These are phyloP conservation scores for Spizellomyces punctatus DNA, from an alignment of 192 early-diverging fungal genomes.

Conservation along the genomic window DNA sequence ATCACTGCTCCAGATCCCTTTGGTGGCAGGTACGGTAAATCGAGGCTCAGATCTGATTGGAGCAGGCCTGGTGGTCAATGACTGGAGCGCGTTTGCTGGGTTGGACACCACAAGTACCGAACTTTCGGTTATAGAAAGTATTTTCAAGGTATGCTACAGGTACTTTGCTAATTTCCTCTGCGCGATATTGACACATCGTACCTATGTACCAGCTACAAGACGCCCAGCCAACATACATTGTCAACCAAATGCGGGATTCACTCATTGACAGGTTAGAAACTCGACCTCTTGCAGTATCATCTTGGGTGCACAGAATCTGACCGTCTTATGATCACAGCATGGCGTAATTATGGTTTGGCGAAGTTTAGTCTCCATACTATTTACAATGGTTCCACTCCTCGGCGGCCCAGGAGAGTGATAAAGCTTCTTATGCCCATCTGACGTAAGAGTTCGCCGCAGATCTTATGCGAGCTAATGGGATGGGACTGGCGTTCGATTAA, in stretches of 20 bases:
- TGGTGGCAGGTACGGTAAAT: conserved; percentile 98
- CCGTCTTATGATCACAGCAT: too few relatives aligned
- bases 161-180: conserved; percentile 6
- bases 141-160: conserved; percentile 74
- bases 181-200: background rate
- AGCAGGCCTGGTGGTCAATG: conserved; percentile 96
- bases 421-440: too few relatives aligned
- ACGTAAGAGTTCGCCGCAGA: too few relatives aligned
- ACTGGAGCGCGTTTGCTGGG: conserved; percentile 97
- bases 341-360: too few relatives aligned
- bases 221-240: conserved; percentile 84
- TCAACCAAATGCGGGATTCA: conserved; percentile 91
- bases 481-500: too few relatives aligned
- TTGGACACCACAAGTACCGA: conserved; percentile 96
- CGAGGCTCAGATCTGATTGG: conserved; percentile 98
- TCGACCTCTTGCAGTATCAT: too few relatives aligned
- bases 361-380: too few relatives aligned
- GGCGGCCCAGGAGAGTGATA: too few relatives aligned
- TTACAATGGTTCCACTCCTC: too few relatives aligned
- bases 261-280: conserved; percentile 70
- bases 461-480: too few relatives aligned
- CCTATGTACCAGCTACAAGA: conserved; percentile 69
- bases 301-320: too few relatives aligned
- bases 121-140: conserved; percentile 94
- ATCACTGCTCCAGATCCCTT: conserved; percentile 92